A percentile compares a stretch with the other conserved stretches of the same genome.
phyloP scores from a whole-genome alignment of 2,329 filamentous ascomycete species.

The Aspergillus chevalieri region DNA sequence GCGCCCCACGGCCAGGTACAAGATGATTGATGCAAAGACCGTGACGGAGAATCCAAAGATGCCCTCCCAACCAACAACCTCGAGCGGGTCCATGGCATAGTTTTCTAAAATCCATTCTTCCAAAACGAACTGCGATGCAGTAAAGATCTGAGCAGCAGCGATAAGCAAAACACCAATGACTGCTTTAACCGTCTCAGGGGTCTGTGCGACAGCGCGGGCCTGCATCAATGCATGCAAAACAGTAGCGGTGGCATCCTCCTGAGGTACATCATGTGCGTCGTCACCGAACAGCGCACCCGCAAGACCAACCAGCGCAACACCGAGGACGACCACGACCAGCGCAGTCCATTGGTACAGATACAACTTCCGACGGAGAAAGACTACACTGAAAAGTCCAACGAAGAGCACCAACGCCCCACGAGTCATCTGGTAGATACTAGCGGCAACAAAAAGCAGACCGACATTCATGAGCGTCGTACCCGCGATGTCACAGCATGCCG shows the following conservation, averaged over 20 bases:
- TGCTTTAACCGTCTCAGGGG: slow-evolving; percentile 59
- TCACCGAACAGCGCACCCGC: slow-evolving; percentile 75
- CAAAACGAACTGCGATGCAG: slow-evolving; percentile 89
- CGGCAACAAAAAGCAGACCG: slow-evolving; percentile 84
- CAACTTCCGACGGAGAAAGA: slow-evolving; percentile 76
- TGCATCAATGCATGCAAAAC: slow-evolving; percentile 40
- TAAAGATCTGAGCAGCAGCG: slow-evolving; percentile 92
- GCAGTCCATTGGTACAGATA: slow-evolving; percentile 89
- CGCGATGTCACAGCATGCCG: slow-evolving; percentile 87
- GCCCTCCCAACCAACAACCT: slow-evolving; percentile 94
- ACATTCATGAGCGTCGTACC: slow-evolving; percentile 98
- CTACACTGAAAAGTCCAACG: slow-evolving; percentile 87
- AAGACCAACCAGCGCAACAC: slow-evolving; percentile 83
- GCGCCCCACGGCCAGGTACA: slow-evolving; percentile 71
- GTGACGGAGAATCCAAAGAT: slow-evolving; percentile 83
- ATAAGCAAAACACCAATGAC: slow-evolving; percentile 83
- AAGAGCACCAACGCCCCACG: slow-evolving; percentile 90
- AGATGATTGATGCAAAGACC: slow-evolving; percentile 66
- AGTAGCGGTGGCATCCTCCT: slow-evolving; percentile 20
- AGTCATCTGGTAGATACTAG: slow-evolving; percentile 98
- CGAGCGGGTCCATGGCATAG: slow-evolving; percentile 74
- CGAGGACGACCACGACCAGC: slow-evolving; percentile 76
- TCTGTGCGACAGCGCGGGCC: slow-evolving; percentile 35
- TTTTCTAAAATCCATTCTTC: slow-evolving; percentile 88
- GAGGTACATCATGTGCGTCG: slow-evolving; percentile 34